Conservation (phyloP, 352 stramenopile species). For the Globisporangium nagaii region DNA sequence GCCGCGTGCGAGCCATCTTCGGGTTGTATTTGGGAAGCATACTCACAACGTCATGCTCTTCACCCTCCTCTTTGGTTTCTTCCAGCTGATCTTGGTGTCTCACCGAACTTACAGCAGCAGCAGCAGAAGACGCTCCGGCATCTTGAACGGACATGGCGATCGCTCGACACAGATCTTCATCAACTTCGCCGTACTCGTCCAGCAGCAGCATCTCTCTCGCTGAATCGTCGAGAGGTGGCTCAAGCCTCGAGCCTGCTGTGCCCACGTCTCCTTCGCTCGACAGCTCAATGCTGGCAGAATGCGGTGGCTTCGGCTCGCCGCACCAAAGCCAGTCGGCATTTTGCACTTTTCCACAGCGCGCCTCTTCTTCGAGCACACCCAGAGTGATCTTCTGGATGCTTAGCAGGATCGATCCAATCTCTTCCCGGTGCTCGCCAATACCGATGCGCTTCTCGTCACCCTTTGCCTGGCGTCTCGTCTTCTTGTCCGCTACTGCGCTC, state of each 20-base stretch:
- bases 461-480: not conserved
- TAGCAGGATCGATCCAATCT: slow-evolving; percentile 39
- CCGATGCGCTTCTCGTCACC: not conserved
- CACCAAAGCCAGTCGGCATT: slow-evolving; percentile 12
- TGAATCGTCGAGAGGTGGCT: not conserved
- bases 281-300: not conserved
- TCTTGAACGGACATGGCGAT: slow-evolving; percentile 14
- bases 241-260: not conserved
- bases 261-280: not conserved
- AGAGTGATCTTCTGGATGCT: slow-evolving; percentile 49
- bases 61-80: slow-evolving; percentile 35
- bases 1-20: slow-evolving; percentile 17
- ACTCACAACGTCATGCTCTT: slow-evolving; percentile 2
- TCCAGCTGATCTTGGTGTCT: slow-evolving; percentile 2
- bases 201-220: not conserved
- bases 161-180: slow-evolving; percentile 12
- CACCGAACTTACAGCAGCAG: not conserved
- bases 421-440: slow-evolving; percentile 5
- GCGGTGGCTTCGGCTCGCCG: not conserved
- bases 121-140: not conserved
- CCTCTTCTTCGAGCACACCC: slow-evolving; percentile 56
- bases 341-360: slow-evolving; percentile 23
- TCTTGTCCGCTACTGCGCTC: not conserved
- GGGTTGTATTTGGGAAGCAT: not conserved
- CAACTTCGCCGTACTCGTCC: slow-evolving; percentile 1